Evolutionary conservation across 805 yeast genomes (phyloP), one percentile per base, ranked within the genome.

Genomic region (Grigorovia transvaalensis): DNA sequence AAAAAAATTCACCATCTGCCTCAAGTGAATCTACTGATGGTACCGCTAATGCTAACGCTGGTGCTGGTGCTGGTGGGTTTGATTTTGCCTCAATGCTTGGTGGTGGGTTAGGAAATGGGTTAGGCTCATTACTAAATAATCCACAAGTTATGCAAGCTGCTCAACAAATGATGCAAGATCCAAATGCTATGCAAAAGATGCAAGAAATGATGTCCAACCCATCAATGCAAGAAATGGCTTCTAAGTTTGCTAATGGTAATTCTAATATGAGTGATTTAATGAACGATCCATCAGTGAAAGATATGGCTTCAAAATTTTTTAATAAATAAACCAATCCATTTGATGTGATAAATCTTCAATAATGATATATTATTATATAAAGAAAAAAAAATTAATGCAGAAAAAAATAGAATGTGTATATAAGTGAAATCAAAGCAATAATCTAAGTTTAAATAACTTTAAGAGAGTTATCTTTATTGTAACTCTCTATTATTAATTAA

Each of bases 121-220:
- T 88, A 52, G 74, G 80, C 47, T 79, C 82, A 33, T 68, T 90
- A 72, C 76, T 90, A 83, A 82, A 78, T 69, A 89, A 90, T 70
- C 99, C 99, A n/a, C 91, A 84, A 69, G 69, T 91, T 55, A 84
- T 84, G 84, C 85, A 84, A 68, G 89, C 89, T 67, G 96, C 96
- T 45, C 90, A 85, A 69, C 78, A 79, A 63, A 75, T 88, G 81
- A 87, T 88, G 96, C 79, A 81, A 50, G 82, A 89, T 66, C 96
- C 97, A 41, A 76, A 72, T 40, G 88, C 93, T 47, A 71, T 89
- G 74, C 74, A 72, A 54, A 80, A 81, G 48, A 70, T 89, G 73
- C 76, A 73, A 57, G 78, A 80, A 41, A 71, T 90, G 65, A 79
- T 90, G 87, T 79, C 72, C 68, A 85, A 88, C 68, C 96, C 96